Conservation (phyloP, 495 filamentous ascomycete species). For the Parachaetomium inaequale region DNA sequence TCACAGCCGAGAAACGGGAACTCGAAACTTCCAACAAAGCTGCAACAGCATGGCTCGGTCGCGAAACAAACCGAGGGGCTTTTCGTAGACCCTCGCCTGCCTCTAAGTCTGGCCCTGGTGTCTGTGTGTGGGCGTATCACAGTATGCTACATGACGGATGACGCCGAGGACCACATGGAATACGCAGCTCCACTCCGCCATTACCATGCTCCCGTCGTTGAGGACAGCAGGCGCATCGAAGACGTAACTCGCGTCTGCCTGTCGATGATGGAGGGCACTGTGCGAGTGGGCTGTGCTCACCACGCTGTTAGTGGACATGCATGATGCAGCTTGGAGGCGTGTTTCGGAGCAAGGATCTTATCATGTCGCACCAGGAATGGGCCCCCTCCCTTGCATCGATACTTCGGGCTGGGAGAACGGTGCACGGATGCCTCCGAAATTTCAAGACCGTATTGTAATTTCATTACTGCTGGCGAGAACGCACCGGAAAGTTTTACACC, state of each 20-base stretch:
- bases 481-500: background rate
- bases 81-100: too few species aligned
- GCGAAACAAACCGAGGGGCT: background rate
- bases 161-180: too few species aligned
- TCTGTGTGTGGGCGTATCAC: too few species aligned
- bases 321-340: background rate
- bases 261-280: background rate
- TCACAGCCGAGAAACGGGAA: conserved; percentile 17
- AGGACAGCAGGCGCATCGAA: background rate
- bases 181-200: too few species aligned
- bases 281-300: conserved; percentile 9
- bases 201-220: too few species aligned
- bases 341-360: conserved; percentile 1
- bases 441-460: background rate
- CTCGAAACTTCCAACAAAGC: conserved; percentile 10
- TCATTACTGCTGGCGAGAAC: background rate
- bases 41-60: conserved; percentile 8
- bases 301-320: background rate
- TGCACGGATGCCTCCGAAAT: background rate
- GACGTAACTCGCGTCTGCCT: background rate
- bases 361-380: background rate
- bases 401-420: background rate
- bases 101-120: too few species aligned
- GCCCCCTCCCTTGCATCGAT: background rate
- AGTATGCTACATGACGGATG: too few species aligned